Base-by-base conservation (phyloP, 345 rosid genomes). In the Noccaea caerulescens region DNA sequence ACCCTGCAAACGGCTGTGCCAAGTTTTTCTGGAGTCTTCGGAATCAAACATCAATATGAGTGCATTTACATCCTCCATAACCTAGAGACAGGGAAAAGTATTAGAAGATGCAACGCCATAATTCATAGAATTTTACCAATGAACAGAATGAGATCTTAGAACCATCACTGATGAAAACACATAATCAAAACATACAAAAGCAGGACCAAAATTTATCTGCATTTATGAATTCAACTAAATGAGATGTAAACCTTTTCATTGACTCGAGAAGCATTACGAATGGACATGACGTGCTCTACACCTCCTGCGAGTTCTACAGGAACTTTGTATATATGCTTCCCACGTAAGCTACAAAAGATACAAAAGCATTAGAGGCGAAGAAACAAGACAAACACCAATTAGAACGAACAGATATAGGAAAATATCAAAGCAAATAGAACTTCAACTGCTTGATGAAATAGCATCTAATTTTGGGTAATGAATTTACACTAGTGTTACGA, bases 1-100 rank as follows among this genome's bases (percentile, higher is more conserved):
- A 14, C 90, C 91, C 77, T 85, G 98, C 82, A 93, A 81, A 58
- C 91, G 91, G 63, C 79, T 87, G 74, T 89, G 89, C 98, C 98
- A 93, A 58, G 73, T 81, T 79, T 83, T 85, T 73, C 76, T 79
- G 43, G 85, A 85, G 51, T 91, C 93, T 68, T 88, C 88, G 45
- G 85, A 79, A 66, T 89, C 97, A 75, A 84, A 91, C 72, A 75
- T 76, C 54, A 91, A 56, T 70, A 94, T 83, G 57, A 91, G 56
- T 41, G 97, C 88, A 82, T 79, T 91, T 52, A 63, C 86, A 83
- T 91, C 97, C 81, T 94, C 97, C 68, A 94, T 75, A 50, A 89
- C 87, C 99, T 94, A 53, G 30, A 82, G 30, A 55, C 33, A 57
- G 64, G 62, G 12, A 43, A 52, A 14, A 9, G 12, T 32, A 37